Evolutionary conservation across 345 rosid genomes (phyloP), one percentile per base, ranked within the genome.

Genomic region (Ricinus communis): DNA sequence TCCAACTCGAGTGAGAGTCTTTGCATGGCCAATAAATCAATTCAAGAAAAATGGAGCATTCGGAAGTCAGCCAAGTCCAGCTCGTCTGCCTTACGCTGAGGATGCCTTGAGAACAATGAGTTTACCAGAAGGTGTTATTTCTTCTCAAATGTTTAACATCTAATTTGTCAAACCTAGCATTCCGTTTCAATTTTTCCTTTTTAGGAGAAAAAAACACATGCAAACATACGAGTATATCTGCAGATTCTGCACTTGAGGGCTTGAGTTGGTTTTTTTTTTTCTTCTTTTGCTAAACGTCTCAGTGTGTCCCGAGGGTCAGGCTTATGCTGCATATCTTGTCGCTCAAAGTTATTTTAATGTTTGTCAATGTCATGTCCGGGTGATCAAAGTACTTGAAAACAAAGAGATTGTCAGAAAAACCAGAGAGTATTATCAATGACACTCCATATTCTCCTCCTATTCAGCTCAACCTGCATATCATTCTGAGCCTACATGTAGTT

Each of bases 81-180:
- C 81, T 74, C 94, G 89, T 54, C 85, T 92, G 62, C 76, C 94
- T 43, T 89, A 85, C 56, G 98, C 99, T 0, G 99, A 95, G 88
- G 91, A 92, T 71, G 97, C 97, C 64, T 83, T 95, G 53, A 76
- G 85, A 69, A 83, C 71, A 73, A 87, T 89, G 83, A 88, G 97
- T 79, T 85, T 95, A 71, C 96, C 97, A 27, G 97, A 90, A 90
- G 99, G 99, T 92, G 43, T 21, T 54, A 24, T 19, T n/a, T 15
- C 27, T 28, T 47, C 9, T 36, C 8, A 52, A 19, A 15, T 56
- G 10, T 51, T 16, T 4, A 40, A 36, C 49, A 27, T 68, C 27
- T 53, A 25, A n/a, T 21, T 19, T 53, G 30, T 28, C 31, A 40
- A 27, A 5, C 16, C 61, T 41, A n/a, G n/a, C n/a, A n/a, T n/a